Conservation (phyloP, 2,329 filamentous ascomycete genomes). For the Rachicladosporium sp. region DNA sequence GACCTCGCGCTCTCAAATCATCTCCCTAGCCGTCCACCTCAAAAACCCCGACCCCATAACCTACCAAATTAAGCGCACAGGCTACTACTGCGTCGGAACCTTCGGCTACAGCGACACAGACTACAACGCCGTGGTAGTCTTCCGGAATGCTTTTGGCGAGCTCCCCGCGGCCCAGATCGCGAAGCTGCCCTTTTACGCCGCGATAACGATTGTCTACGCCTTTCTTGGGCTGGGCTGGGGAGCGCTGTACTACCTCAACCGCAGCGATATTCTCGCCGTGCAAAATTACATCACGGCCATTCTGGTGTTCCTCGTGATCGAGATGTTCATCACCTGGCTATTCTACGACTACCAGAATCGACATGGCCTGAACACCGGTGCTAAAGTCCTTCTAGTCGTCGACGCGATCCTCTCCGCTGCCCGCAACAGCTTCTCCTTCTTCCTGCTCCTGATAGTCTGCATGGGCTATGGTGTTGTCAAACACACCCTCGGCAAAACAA, state of each 20-base stretch:
- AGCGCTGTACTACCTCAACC: slow-evolving; percentile 89
- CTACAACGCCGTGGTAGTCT: slow-evolving; percentile 75
- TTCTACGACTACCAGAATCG: slow-evolving; percentile 96
- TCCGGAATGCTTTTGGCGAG: slow-evolving; percentile 92
- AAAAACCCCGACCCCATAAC: slow-evolving; percentile 63
- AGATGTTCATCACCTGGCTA: slow-evolving; percentile 97
- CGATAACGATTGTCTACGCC: slow-evolving; percentile 84
- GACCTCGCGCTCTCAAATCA: slow-evolving; percentile 56
- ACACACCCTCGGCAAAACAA: slow-evolving; percentile 76
- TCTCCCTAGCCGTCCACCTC: slow-evolving; percentile 70
- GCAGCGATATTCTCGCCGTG: slow-evolving; percentile 89
- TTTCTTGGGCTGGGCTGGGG: slow-evolving; percentile 81
- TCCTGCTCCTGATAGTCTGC: slow-evolving; percentile 91
- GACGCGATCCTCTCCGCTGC: slow-evolving; percentile 90
- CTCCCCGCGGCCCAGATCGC: slow-evolving; percentile 90
- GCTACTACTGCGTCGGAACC: slow-evolving; percentile 89
- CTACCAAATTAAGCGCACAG: slow-evolving; percentile 78
- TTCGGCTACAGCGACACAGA: slow-evolving; percentile 54
- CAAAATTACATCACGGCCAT: slow-evolving; percentile 99
- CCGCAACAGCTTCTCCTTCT: slow-evolving; percentile 96
- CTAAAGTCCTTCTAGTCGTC: slow-evolving; percentile 79
- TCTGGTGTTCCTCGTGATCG: slow-evolving; percentile 80
- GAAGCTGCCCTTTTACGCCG: slow-evolving; percentile 94
- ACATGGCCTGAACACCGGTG: slow-evolving; percentile 68
- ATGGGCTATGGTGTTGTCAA: slow-evolving; percentile 99